phyloP scores from a whole-genome alignment of 805 yeast species.

The Pichia rugopelliculosa region DNA sequence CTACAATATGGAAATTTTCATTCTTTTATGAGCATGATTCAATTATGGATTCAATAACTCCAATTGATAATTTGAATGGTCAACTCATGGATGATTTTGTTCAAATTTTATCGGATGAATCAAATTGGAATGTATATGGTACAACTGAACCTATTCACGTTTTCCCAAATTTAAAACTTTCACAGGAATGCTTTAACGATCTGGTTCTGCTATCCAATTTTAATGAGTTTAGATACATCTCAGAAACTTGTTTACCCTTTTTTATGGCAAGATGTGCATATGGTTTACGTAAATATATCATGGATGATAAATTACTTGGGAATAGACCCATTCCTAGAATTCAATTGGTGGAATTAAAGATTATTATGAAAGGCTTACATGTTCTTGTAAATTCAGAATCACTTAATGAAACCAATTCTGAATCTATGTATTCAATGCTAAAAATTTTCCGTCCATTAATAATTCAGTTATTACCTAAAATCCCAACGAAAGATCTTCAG shows the following conservation, averaged over 20 bases:
- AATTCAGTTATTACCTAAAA: neutral
- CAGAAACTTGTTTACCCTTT: conserved; percentile 34
- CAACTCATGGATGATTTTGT: conserved; percentile 1
- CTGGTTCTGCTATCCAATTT: conserved; percentile 36
- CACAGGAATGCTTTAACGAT: conserved; percentile 51
- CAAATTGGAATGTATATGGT: conserved; percentile 50
- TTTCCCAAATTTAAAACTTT: conserved; percentile 39
- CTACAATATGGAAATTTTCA: conserved; percentile 50
- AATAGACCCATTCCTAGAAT: conserved; percentile 59
- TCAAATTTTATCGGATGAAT: conserved; percentile 29
- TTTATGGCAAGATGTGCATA: conserved; percentile 53
- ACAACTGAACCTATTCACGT: conserved; percentile 45
- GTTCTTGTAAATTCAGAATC: neutral
- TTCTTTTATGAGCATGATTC: conserved; percentile 53
- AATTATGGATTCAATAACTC: conserved; percentile 8
- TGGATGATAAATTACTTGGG: conserved; percentile 53
- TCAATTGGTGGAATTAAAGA: conserved; percentile 55
- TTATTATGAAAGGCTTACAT: conserved; percentile 39
- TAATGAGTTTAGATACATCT: conserved; percentile 15
- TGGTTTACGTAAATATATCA: conserved; percentile 53
- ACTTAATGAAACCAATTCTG: neutral
- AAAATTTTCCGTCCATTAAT: neutral
- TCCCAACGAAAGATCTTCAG: neutral
- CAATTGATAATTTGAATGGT: neutral
- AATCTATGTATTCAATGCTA: neutral